Evolutionary conservation across 1,284 basidiomycete genomes (phyloP).

Genomic region (Schizophyllum amplum): DNA sequence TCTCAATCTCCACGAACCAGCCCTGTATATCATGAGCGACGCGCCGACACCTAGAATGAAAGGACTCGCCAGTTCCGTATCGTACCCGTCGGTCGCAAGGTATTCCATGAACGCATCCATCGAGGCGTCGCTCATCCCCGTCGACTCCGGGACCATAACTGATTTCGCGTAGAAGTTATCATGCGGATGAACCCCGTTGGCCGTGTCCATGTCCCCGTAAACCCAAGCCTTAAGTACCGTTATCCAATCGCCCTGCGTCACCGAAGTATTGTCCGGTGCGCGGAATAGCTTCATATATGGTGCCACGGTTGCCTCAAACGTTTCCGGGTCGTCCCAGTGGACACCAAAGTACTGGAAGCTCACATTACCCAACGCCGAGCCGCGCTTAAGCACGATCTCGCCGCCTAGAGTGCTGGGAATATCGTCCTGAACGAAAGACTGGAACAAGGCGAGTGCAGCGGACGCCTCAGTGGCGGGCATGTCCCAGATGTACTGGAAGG

Average conservation of each 20-base stretch:
- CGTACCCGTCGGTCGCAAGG: conserved; percentile 7
- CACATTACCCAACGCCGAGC: conserved; percentile 10
- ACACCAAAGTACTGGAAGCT: conserved; percentile 10
- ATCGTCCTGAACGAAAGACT: conserved; percentile 12
- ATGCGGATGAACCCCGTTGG: conserved; percentile 6
- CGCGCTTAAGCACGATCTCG: conserved; percentile 11
- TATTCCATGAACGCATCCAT: conserved; percentile 1
- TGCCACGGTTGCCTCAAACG: conserved; percentile 11
- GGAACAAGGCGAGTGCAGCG: conserved; percentile 15
- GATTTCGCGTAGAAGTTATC: conserved; percentile 22
- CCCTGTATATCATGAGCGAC: conserved; percentile 14
- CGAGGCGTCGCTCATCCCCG: conserved; percentile 2
- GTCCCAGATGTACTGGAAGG: conserved; percentile 16
- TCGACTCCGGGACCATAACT: conserved; percentile 10
- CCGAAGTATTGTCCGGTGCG: conserved; percentile 3
- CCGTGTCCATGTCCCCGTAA: conserved; percentile 12
- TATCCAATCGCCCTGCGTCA: conserved; percentile 11
- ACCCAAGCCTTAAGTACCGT: conserved; percentile 6
- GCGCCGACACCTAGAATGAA: neutral
- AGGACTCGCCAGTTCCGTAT: conserved; percentile 20
- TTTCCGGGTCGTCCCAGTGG: conserved; percentile 11
- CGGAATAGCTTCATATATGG: conserved; percentile 12
- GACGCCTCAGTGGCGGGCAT: conserved; percentile 13
- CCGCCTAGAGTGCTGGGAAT: conserved; percentile 14
- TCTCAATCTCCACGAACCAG: conserved; percentile 35